Conservation (phyloP, 208 protist species). For the Wallacemonas sp. region DNA sequence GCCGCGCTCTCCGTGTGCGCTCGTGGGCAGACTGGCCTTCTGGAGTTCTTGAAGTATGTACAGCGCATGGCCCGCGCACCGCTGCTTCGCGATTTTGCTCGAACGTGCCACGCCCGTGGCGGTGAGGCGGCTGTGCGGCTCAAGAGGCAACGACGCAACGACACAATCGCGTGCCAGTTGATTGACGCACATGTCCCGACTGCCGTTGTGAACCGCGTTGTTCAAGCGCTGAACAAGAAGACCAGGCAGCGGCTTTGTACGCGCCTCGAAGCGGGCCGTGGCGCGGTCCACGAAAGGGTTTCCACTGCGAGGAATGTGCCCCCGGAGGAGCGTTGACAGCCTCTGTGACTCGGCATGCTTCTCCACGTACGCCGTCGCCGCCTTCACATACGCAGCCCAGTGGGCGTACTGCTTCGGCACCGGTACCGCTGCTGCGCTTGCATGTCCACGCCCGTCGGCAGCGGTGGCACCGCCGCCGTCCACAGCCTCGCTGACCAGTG, state of each 20-base stretch:
- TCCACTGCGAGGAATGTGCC: conserved; percentile 31
- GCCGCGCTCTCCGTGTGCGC: conserved; percentile 1
- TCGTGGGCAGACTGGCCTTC: neutral
- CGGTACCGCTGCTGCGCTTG: conserved; percentile 1
- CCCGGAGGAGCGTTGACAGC: conserved; percentile 14
- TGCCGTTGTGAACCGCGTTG: conserved; percentile 27
- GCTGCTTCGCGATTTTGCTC: conserved; percentile 48
- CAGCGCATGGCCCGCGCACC: conserved; percentile 67
- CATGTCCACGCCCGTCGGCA: conserved; percentile 17
- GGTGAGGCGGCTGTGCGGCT: conserved; percentile 24
- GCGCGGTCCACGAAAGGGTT: conserved; percentile 60
- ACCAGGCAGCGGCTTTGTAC: neutral
- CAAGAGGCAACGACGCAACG: conserved; percentile 50
- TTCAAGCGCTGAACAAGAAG: conserved; percentile 41
- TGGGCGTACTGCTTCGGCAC: conserved; percentile 15
- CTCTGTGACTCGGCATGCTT: neutral
- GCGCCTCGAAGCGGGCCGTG: conserved; percentile 24
- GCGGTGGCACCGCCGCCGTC: neutral
- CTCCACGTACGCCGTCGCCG: conserved; percentile 34
- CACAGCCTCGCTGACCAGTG: neutral
- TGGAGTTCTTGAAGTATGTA: conserved; percentile 30
- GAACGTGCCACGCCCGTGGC: conserved; percentile 50
- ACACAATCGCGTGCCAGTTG: conserved; percentile 29
- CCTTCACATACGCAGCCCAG: conserved; percentile 45
- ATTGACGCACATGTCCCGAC: conserved; percentile 27